phyloP scores from a whole-genome alignment of 2,329 filamentous ascomycete genomes.

The Furcasterigmium furcatum region DNA sequence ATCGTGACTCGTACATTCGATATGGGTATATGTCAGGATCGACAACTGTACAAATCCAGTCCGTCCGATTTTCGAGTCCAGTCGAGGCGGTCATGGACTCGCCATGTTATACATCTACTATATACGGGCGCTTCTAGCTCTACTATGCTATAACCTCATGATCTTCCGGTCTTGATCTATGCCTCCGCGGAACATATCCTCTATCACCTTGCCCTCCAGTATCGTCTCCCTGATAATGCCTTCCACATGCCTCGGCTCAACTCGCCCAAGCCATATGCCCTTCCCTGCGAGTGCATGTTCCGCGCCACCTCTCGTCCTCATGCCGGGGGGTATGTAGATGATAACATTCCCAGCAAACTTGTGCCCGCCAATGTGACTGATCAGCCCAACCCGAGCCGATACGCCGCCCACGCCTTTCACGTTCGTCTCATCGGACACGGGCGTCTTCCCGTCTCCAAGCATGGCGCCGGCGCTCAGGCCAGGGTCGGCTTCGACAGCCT shows the following conservation, averaged over 20 bases:
- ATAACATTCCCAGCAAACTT: slow-evolving; percentile 86
- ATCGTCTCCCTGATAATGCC: slow-evolving; percentile 73
- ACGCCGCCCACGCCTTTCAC: slow-evolving; percentile 10
- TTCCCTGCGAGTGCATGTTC: slow-evolving; percentile 62
- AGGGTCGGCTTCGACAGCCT: slow-evolving; percentile 36
- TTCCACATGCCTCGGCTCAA: slow-evolving; percentile 72
- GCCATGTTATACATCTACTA: too few species aligned
- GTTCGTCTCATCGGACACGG: slow-evolving; percentile 8
- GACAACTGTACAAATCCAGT: too few species aligned
- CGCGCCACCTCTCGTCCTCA: slow-evolving; percentile 33
- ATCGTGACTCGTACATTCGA: too few species aligned
- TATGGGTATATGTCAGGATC: too few species aligned
- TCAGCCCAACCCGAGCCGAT: slow-evolving; percentile 62
- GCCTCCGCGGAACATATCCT: slow-evolving; percentile 69
- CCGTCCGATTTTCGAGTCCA: too few species aligned
- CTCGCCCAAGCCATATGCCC: slow-evolving; percentile 80
- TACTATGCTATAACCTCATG: slow-evolving; percentile 39
- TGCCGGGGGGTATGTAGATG: slow-evolving; percentile 66
- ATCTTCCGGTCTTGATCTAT: slow-evolving; percentile 55
- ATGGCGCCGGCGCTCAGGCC: slow-evolving; percentile 7
- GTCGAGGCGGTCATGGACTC: too few species aligned
- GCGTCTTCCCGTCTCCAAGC: slow-evolving; percentile 2
- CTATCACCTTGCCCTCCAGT: slow-evolving; percentile 61
- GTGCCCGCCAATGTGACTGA: slow-evolving; percentile 81
- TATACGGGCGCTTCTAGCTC: background rate